phyloP scores from a whole-genome alignment of 768 basidiomycete species.

The Suillus discolor region DNA sequence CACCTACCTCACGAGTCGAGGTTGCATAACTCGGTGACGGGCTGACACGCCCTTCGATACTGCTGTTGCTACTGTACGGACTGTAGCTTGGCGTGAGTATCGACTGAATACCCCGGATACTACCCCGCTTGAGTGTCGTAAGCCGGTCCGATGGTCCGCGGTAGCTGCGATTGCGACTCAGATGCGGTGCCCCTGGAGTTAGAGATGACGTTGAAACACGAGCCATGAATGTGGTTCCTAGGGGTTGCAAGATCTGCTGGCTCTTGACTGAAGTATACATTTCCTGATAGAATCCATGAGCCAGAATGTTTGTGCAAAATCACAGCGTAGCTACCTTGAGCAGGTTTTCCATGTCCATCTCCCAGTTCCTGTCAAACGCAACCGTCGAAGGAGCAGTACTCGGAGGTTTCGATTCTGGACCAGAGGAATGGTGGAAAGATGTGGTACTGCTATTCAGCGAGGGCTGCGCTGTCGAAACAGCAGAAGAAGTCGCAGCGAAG shows the following conservation, averaged over 20 bases:
- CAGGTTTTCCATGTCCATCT: conserved; percentile 80
- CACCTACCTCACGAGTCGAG: conserved; percentile 76
- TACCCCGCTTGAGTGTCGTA: conserved; percentile 83
- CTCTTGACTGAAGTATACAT: conserved; percentile 93
- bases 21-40: conserved; percentile 95
- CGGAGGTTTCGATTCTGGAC: conserved; percentile 38
- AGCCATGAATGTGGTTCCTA: conserved; percentile 43
- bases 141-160: conserved; percentile 73
- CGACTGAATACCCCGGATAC: conserved; percentile 85
- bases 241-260: conserved; percentile 87
- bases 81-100: conserved; percentile 73
- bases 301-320: conserved; percentile 9
- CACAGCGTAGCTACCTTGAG: conserved; percentile 63
- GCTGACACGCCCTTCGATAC: conserved; percentile 86
- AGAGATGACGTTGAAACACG: conserved; percentile 59
- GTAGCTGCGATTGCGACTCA: conserved; percentile 68
- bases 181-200: conserved; percentile 49
- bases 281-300: conserved; percentile 53
- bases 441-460: conserved; percentile 63
- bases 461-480: conserved; percentile 36
- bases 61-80: conserved; percentile 84
- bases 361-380: conserved; percentile 74
- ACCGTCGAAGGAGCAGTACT: conserved; percentile 36
- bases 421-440: conserved; percentile 59
- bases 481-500: conserved; percentile 37